These are phyloP conservation scores for Colletotrichum graminicola DNA, from an alignment of 2,329 filamentous ascomycete genomes.

Conservation along the genomic window DNA sequence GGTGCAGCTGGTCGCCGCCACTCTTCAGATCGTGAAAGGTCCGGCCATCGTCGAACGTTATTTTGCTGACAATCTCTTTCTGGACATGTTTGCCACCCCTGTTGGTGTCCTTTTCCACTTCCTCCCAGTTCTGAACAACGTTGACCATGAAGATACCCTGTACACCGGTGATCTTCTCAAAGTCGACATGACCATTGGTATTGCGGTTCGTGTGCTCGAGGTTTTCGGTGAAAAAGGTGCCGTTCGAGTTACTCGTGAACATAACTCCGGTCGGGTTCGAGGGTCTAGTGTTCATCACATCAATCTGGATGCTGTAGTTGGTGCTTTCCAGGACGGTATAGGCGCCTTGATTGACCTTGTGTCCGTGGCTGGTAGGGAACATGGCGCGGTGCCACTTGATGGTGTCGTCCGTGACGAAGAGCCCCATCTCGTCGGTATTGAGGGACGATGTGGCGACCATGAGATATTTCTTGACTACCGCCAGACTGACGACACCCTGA, in stretches of 20 bases:
- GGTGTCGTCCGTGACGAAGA: slow-evolving; percentile 90
- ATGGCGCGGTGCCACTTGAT: slow-evolving; percentile 90
- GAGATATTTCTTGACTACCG: slow-evolving; percentile 86
- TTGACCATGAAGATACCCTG: slow-evolving; percentile 95
- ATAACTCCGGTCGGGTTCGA: slow-evolving; percentile 84
- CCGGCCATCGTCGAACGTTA: slow-evolving; percentile 95
- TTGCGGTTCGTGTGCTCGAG: slow-evolving; percentile 93
- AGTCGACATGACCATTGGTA: slow-evolving; percentile 82
- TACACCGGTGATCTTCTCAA: slow-evolving; percentile 92
- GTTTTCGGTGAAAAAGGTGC: slow-evolving; percentile 94
- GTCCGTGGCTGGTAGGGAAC: slow-evolving; percentile 83
- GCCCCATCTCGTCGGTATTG: slow-evolving; percentile 88
- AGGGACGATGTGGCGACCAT: slow-evolving; percentile 84
- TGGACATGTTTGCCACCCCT: slow-evolving; percentile 45
- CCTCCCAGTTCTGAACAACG: slow-evolving; percentile 85
- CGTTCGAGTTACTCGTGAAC: slow-evolving; percentile 97
- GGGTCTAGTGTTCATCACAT: slow-evolving; percentile 80
- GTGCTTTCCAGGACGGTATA: slow-evolving; percentile 97
- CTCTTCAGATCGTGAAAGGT: slow-evolving; percentile 82
- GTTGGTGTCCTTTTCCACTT: slow-evolving; percentile 68
- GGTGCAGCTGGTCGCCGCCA: slow-evolving; percentile 77
- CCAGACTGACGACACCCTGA: slow-evolving; percentile 84
- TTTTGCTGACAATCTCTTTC: slow-evolving; percentile 82
- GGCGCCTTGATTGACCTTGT: slow-evolving; percentile 78
- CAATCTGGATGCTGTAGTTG: slow-evolving; percentile 97